These are phyloP conservation scores for Chlorella sp. DNA, from an alignment of 139 green algal species.

Conservation along the genomic window DNA sequence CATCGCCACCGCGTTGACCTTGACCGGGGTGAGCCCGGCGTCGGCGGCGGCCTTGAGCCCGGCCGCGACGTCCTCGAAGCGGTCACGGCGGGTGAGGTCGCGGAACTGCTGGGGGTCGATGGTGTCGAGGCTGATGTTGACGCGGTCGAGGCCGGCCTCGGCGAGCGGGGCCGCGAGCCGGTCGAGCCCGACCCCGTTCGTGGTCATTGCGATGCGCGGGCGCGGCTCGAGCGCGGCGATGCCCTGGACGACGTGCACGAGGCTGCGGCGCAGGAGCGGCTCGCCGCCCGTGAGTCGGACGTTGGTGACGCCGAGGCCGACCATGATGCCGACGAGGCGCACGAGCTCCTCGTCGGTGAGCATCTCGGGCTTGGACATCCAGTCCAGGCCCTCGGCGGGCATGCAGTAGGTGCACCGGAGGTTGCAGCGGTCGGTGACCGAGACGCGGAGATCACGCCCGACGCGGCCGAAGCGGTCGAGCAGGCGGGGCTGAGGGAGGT, in stretches of 20 bases:
- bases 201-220: slow-evolving; percentile 83
- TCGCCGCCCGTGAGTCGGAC: slow-evolving; percentile 95
- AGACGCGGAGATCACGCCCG: slow-evolving; percentile 97
- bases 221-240: slow-evolving; percentile 50
- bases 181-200: slow-evolving; percentile 85
- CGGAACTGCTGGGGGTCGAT: slow-evolving; percentile 81
- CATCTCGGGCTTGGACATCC: slow-evolving; percentile 63
- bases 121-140: slow-evolving; percentile 96
- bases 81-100: slow-evolving; percentile 73
- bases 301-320: slow-evolving; percentile 79
- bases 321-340: slow-evolving; percentile 79
- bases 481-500: no score
- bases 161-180: slow-evolving; percentile 19
- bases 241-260: slow-evolving; percentile 23
- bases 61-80: slow-evolving; percentile 31
- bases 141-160: slow-evolving; percentile 58
- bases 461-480: no score
- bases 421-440: slow-evolving; percentile 96
- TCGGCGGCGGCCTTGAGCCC: slow-evolving; percentile 46
- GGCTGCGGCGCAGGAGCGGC: slow-evolving; percentile 85
- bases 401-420: slow-evolving; percentile 99
- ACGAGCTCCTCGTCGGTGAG: slow-evolving; percentile 72
- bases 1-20: slow-evolving; percentile 96
- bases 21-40: slow-evolving; percentile 77
- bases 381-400: slow-evolving; percentile 88